Base-by-base conservation (phyloP, 495 filamentous ascomycete genomes). In the Penicillium ucsense region DNA sequence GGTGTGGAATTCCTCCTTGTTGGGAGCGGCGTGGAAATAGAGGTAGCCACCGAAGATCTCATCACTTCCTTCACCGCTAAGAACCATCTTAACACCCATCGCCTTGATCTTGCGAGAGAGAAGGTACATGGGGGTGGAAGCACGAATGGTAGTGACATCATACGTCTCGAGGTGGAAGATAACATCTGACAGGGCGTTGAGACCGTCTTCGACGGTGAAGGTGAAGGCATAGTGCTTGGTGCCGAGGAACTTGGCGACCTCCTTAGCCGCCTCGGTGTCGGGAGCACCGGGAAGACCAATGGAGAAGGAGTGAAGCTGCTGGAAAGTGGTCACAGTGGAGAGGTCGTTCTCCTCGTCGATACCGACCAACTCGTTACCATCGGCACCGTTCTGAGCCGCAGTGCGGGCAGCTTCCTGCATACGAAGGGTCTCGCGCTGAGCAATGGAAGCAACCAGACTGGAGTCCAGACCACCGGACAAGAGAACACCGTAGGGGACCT, bases 41-140 rank as follows among this genome's bases (percentile, higher is more conserved):
- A 98, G 84, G 71, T 98, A 98, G 36, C 92, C 92, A 49, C 94
- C 92, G 57, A 95, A 97, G 60, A 96, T 94, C 69, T 98, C 92
- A 65, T 98, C 92, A 60, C 83, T 88, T 49, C 92, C 92, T 73
- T 98, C 92, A 46, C 92, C 92, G 61, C 84, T 89, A 37, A 98
- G 77, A 48, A 98, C 92, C 92, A 98, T 98, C 80, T 98, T 98
- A 47, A 98, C 88, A 51, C 92, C 94, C 78, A 95, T 84, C 11
- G 89, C 92, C 76, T 98, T 98, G 75, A 98, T 97, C 73, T 97
- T 98, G 58, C 92, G 85, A 53, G 86, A 88, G 9, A 98, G 81
- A 43, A 98, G 77, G 72, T 94, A 98, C 92, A 98, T 98, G 47
- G 92, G 92, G 5, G 92, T 98, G 12, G 94, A 97, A 36, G 92